These are phyloP conservation scores for Thelephora aurantiotincta DNA, from an alignment of 768 basidiomycete genomes.

Conservation along the genomic window DNA sequence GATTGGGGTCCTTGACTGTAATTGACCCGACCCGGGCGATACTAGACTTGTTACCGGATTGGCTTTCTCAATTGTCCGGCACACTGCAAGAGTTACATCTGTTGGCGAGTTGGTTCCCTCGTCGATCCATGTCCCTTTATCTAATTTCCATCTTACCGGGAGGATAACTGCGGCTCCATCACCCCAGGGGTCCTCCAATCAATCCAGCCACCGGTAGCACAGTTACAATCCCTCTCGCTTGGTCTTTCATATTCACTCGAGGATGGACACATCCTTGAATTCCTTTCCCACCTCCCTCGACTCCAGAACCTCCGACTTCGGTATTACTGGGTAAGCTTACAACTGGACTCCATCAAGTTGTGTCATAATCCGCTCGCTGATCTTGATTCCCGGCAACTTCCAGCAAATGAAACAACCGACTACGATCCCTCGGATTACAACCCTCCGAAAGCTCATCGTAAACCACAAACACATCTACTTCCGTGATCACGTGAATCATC, in stretches of 20 bases:
- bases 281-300: conserved; percentile 25
- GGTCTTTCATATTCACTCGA: conserved; percentile 48
- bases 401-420: conserved; percentile 26
- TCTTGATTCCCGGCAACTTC: conserved; percentile 10
- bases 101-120: conserved; percentile 18
- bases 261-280: conserved; percentile 35
- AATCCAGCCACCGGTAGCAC: conserved; percentile 22
- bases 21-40: conserved; percentile 10
- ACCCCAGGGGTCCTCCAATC: conserved; percentile 43
- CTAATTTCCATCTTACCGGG: neutral
- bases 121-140: neutral
- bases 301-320: conserved; percentile 27
- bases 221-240: conserved; percentile 25
- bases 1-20: conserved; percentile 10
- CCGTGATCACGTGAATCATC: conserved; percentile 13
- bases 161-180: conserved; percentile 51
- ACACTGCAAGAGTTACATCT: conserved; percentile 27
- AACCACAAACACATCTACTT: conserved; percentile 10
- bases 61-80: conserved; percentile 24
- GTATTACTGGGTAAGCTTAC: conserved; percentile 34
- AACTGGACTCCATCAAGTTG: neutral
- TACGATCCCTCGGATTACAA: conserved; percentile 9
- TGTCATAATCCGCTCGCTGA: neutral
- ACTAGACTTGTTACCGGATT: conserved; percentile 16
- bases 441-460: conserved; percentile 21